phyloP scores from a whole-genome alignment of 2,329 filamentous ascomycete genomes.

The Verticillium longisporum region DNA sequence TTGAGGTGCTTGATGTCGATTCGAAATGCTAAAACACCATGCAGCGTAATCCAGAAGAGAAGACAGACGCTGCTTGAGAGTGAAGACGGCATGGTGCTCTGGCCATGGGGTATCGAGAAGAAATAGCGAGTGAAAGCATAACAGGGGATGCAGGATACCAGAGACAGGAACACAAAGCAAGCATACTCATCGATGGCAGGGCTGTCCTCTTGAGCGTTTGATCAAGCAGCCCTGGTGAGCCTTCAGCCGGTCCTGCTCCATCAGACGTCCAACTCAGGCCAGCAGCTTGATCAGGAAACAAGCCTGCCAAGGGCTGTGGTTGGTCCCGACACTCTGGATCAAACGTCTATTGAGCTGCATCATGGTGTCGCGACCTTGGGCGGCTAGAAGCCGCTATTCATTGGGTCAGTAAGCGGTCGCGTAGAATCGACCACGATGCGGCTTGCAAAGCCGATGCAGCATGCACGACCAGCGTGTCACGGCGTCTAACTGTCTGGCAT shows the following conservation, averaged over 20 bases:
- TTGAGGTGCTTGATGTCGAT: neutral
- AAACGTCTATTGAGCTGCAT: neutral
- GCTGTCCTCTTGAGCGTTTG: neutral
- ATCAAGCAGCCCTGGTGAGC: neutral
- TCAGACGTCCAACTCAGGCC: neutral
- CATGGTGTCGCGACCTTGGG: neutral
- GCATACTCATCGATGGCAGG: neutral
- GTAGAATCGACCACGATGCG: neutral
- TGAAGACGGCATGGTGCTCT: neutral
- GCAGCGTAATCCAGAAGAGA: neutral
- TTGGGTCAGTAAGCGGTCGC: neutral
- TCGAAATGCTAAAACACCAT: neutral
- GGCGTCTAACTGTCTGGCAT: neutral
- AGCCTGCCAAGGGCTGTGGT: neutral
- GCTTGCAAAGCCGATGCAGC: neutral
- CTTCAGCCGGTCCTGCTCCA: neutral
- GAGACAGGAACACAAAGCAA: neutral
- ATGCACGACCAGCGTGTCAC: neutral
- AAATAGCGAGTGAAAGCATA: neutral
- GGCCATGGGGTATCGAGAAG: neutral
- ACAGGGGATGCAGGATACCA: neutral
- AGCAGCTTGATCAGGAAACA: neutral
- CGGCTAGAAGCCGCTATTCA: neutral
- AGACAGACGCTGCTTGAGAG: neutral
- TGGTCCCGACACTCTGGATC: neutral